Percentiles rank a stretch among this genome's conserved stretches.
These are phyloP conservation scores for Podospora fimiseda DNA, from an alignment of 495 filamentous ascomycete species.

Conservation along the genomic window DNA sequence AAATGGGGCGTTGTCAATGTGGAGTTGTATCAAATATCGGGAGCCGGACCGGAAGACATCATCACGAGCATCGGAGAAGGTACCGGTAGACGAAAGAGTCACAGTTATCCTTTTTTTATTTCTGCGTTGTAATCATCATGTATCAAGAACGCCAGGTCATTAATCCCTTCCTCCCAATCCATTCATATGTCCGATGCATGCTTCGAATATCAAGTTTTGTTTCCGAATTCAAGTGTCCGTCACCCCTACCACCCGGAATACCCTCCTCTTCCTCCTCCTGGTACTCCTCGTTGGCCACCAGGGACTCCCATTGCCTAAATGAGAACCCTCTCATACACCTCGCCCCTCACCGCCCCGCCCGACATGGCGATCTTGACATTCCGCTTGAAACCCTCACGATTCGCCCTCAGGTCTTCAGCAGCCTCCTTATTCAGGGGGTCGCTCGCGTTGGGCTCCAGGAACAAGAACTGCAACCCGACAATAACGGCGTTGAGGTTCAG, in stretches of 20 bases:
- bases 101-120: too few relatives aligned
- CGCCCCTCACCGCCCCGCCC: slow-evolving; percentile 68
- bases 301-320: neutral
- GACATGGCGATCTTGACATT: slow-evolving; percentile 80
- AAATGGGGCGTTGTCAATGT: neutral
- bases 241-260: neutral
- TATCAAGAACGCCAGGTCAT: too few relatives aligned
- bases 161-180: neutral
- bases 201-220: neutral
- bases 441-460: slow-evolving; percentile 92
- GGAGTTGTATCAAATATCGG: neutral
- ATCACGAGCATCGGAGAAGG: neutral
- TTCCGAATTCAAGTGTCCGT: too few relatives aligned
- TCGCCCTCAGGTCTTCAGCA: slow-evolving; percentile 80
- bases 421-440: slow-evolving; percentile 99
- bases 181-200: neutral
- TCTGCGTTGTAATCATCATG: too few relatives aligned
- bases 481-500: slow-evolving; percentile 95
- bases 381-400: slow-evolving; percentile 79
- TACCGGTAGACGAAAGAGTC: neutral
- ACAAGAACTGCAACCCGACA: slow-evolving; percentile 94
- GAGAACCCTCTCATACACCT: slow-evolving; percentile 69
- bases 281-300: neutral
- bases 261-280: neutral
- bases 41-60: neutral